A percentile compares a stretch with the other conserved stretches of the same genome.
These are phyloP conservation scores for Phtheirospermum japonicum DNA, from an alignment of 257 asterid genomes.

Conservation along the genomic window DNA sequence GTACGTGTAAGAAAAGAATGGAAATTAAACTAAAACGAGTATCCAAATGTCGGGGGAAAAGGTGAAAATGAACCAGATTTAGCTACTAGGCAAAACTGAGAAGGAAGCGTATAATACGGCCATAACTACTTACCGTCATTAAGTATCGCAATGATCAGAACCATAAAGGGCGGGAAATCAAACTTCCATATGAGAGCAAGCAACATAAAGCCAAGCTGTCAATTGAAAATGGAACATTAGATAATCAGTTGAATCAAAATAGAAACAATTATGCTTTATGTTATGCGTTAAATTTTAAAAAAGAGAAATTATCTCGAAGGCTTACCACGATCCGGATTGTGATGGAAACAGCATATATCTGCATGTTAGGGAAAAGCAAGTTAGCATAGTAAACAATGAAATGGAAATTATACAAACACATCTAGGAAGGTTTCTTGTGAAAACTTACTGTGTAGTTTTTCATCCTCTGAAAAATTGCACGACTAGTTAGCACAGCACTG, in stretches of 20 bases:
- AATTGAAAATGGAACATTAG: conserved; percentile 16
- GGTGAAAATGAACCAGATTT: background rate
- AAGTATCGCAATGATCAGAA: conserved; percentile 58
- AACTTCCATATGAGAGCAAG: conserved; percentile 59
- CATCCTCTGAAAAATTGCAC: conserved; percentile 67
- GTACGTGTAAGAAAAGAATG: too few species aligned
- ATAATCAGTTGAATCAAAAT: conserved; percentile 13
- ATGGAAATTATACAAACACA: background rate
- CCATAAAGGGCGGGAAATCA: conserved; percentile 68
- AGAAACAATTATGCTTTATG: background rate
- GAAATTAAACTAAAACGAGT: too few species aligned
- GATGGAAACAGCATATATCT: conserved; percentile 67
- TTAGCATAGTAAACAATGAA: conserved; percentile 21
- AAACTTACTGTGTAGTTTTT: conserved; percentile 54
- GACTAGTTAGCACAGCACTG: conserved; percentile 64
- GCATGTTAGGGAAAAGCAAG: conserved; percentile 29
- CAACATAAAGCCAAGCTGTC: conserved; percentile 58
- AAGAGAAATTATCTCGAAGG: too few species aligned
- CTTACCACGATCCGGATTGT: conserved; percentile 67
- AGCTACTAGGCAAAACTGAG: conserved; percentile 8
- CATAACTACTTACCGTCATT: conserved; percentile 42
- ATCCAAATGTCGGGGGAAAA: background rate
- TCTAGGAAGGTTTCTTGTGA: background rate
- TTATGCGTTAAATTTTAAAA: background rate
- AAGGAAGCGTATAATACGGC: conserved; percentile 8